Evolutionary conservation across 177 flowering plant genomes (phyloP).

Genomic region (Vitis hybrid): DNA sequence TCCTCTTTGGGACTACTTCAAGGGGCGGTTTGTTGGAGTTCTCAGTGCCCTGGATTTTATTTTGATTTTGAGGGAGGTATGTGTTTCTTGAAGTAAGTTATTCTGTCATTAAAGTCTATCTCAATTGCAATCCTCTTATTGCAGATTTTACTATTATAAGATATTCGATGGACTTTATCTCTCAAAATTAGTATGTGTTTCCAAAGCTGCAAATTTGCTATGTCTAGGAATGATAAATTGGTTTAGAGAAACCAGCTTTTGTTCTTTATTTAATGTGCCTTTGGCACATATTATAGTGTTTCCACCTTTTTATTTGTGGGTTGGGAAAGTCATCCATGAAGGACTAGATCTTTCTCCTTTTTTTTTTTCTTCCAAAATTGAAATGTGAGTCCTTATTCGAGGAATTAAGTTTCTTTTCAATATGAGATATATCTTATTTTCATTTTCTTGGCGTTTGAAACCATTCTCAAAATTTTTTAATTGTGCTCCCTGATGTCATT

Average conservation of each 20-base stretch:
- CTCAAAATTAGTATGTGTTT: not conserved
- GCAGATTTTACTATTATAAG: not conserved
- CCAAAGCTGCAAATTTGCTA: not conserved
- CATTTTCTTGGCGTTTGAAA: too few species aligned
- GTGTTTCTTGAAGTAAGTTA: conserved; percentile 1
- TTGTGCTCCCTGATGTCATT: not conserved
- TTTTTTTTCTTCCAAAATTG: too few species aligned
- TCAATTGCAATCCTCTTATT: conserved; percentile 1
- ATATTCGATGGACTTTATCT: not conserved
- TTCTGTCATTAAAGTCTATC: conserved; percentile 8
- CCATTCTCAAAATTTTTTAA: not conserved
- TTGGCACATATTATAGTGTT: not conserved
- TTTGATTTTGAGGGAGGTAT: conserved; percentile 86
- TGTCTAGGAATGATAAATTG: not conserved
- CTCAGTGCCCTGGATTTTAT: conserved; percentile 86
- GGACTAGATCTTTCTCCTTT: too few species aligned
- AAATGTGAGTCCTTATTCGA: too few species aligned
- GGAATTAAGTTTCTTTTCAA: too few species aligned
- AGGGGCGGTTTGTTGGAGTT: conserved; percentile 83
- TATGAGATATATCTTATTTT: too few species aligned
- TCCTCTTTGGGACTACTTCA: conserved; percentile 82
- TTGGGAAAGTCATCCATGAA: too few species aligned
- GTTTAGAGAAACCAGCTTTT: not conserved
- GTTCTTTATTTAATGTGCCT: not conserved
- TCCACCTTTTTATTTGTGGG: too few species aligned